A percentile compares a stretch with the other conserved stretches of the same genome.
These are phyloP conservation scores for Pezicula radicicola DNA, from an alignment of 2,329 filamentous ascomycete genomes.

Conservation along the genomic window DNA sequence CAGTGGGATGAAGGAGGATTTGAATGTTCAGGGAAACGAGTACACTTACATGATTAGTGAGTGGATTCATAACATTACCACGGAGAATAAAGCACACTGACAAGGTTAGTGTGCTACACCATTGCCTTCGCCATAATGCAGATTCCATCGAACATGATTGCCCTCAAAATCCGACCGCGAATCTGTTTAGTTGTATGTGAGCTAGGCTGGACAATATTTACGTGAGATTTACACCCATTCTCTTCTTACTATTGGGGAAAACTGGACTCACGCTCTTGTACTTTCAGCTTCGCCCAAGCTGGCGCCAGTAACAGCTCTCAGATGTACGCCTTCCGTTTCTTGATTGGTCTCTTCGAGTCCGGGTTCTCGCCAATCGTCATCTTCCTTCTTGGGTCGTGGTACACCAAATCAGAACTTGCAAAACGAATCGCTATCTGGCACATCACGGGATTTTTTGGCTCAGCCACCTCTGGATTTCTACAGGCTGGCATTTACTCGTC, in stretches of 20 bases:
- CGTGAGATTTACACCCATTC: conserved; percentile 33
- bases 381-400: conserved; percentile 58
- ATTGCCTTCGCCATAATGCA: conserved; percentile 1
- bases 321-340: conserved; percentile 56
- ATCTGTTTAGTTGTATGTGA: conserved; percentile 60
- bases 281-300: conserved; percentile 31
- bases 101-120: neutral
- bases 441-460: conserved; percentile 50
- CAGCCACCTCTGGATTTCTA: conserved; percentile 59
- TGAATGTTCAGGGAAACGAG: conserved; percentile 44
- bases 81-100: neutral
- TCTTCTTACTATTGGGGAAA: neutral
- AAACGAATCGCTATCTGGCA: conserved; percentile 59
- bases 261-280: neutral
- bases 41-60: conserved; percentile 36
- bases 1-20: conserved; percentile 47
- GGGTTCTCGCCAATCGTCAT: conserved; percentile 53
- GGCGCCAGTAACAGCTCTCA: conserved; percentile 44
- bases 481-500: conserved; percentile 36
- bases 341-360: conserved; percentile 51
- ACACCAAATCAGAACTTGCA: conserved; percentile 53
- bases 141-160: conserved; percentile 47
- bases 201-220: conserved; percentile 41
- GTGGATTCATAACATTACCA: conserved; percentile 8
- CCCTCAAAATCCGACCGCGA: conserved; percentile 53